Base-by-base conservation (phyloP, 2,329 filamentous ascomycete species). In the Colletotrichum gigasporum region DNA sequence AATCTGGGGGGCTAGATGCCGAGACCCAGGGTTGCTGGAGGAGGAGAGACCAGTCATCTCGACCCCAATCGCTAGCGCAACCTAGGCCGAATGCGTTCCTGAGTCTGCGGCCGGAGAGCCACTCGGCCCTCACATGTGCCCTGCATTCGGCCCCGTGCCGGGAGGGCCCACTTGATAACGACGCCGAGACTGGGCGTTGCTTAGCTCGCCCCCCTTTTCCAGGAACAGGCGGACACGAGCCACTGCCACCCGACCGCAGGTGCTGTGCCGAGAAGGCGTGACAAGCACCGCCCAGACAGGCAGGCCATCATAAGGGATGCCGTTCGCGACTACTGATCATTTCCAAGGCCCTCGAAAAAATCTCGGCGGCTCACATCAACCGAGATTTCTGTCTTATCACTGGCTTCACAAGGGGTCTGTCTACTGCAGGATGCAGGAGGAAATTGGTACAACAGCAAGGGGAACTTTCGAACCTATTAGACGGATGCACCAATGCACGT, bases 141-240 rank as follows among this genome's bases (percentile, higher is more conserved):
- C 35, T 50, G 42, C 32, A 47, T 54, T 54, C 48, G 61, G 61
- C 48, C 61, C 61, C 56, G 56, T 54, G 28, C 41, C 56, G 39
- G 42, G 22, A 16, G 7, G 9, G 26, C 28, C 41, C 61, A 61
- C 48, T 39, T 12, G 22, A 30, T 11, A 30, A 48, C 52, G 51
- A 50, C 30, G 14, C 54, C 60, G 60, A 63, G 54, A 28, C 30
- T 26, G 11, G 22, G 39, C 39, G 5, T 26, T 24, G 26, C 18
- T 53, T 22, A 20, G 42, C 22, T 30, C 3, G 9, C 45, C 30
- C 9, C 44, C 39, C 22, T 20, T 56, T 39, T 41, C 26, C 53
- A 58, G 45, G 53, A 54, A 53, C 56, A 24, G 3, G 12, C 32
- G 28, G 32, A 59, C 24, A 47, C 39, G 30, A 59, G 47, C 35